Base-by-base conservation (phyloP, 805 yeast species). In the Debaryomyces castellii region DNA sequence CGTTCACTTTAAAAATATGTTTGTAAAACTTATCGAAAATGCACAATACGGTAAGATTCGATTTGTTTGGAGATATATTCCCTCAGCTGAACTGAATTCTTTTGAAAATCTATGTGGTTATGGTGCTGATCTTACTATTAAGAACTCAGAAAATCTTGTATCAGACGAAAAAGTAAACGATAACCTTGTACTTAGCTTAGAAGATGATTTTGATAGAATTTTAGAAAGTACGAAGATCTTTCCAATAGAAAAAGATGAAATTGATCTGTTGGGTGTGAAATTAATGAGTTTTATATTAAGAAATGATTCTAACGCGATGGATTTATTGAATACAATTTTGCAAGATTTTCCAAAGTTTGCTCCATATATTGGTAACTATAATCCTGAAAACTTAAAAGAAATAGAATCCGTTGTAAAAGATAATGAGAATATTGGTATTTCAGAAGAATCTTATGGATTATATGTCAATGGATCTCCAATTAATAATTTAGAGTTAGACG, bases 51-150 rank as follows among this genome's bases (percentile, higher is more conserved):
- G 87, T 0, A 87, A 87, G 56, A 59, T 90, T 22, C 74, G 87
- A 40, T 86, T 88, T 60, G 78, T 84, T 2, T 80, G 95, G 85
- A 77, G 97, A 53, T 84, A 89, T 54, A 71, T 80, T 10, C 84
- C 86, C 0, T 17, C 44, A 3, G 49, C 22, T 4, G 5, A 7
- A 53, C 25, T 5, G 24, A 22, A n/a, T 12, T 37, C 12, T 1
- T 46, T 16, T 11, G 54, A 38, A 2, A 54, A 61, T 12, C 51
- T 82, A 6, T 53, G 74, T 8, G 94, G 92, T 0, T 89, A 81
- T 60, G 94, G 90, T 1, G 82, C 77, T 14, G 85, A 78, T 37
- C 59, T 85, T 37, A 77, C 83, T 1, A 55, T 86, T 48, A 86
- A 86, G 54, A 69, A 85, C 51, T 80, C 88, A 2, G 89, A 84